Base-by-base conservation (phyloP, 2,329 filamentous ascomycete genomes). In the Hymenoscyphus albidus region DNA sequence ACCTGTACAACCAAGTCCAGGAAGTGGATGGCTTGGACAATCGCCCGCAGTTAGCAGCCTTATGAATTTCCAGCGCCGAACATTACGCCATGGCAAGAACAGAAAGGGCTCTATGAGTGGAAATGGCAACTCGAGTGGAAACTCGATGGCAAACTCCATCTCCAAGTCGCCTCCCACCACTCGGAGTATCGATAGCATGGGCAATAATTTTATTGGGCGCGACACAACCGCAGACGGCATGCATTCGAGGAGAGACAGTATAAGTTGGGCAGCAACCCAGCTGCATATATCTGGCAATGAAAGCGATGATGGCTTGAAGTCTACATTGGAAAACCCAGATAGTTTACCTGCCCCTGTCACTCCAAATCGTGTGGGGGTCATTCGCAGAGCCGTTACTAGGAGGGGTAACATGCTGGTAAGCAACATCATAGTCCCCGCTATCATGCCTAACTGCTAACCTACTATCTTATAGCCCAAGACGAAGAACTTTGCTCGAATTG, bases 401-500 rank as follows among this genome's bases (percentile, higher is more conserved):
- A 85, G 94, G 65, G 92, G 93, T 7, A 99, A 96, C 77, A 82
- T 99, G 67, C 78, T 99, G 74, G 92, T 95, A 82, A 76, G 88
- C 79, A 35, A 48, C 18, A 42, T 18, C n/a, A 44, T 55, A 22
- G 35, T 40, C 16, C n/a, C 39, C 35, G 35, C 35, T 7, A 6
- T 42, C 27, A 10, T 14, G 12, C 48, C 40, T 44, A 10, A 22
- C 39, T 39, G 65, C 76, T 80, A 68, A 80, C 69, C 59, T 6
- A 13, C 40, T 13, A 13, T 70, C 5, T 27, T 27, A 27, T 27
- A 96, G 91, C 95, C 96, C 13, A 99, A 98, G 81, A 95, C 94
- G 0, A 96, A 97, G 78, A 93, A 90, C 0, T 99, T 99, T 76
- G 93, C 93, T 5, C 89, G 95, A 12, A 97, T 99, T 70, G 88